Percentiles rank a stretch among this genome's conserved stretches.
Conservation (phyloP, 495 filamentous ascomycete species). For the Annulohypoxylon moriforme region DNA sequence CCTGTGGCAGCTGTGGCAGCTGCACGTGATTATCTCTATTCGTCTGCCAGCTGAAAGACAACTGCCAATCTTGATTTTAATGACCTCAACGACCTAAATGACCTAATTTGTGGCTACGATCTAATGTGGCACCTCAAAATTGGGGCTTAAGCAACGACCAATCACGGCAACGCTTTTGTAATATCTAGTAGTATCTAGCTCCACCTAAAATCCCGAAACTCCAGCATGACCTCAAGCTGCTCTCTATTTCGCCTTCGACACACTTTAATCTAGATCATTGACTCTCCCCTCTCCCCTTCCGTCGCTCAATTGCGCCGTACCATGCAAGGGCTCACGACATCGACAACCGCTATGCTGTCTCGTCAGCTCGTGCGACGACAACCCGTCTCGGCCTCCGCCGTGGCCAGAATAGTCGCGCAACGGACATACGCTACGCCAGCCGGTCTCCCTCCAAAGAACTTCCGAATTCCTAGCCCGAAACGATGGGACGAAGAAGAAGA, state of each 20-base stretch:
- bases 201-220: constrained; percentile 48
- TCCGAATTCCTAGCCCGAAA: constrained; percentile 74
- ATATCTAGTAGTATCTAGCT: constrained; percentile 35
- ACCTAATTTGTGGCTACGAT: constrained; percentile 33
- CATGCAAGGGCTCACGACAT: constrained; percentile 51
- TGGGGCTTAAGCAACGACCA: constrained; percentile 34
- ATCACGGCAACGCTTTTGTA: constrained; percentile 48
- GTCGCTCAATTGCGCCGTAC: constrained; percentile 44
- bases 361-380: constrained; percentile 54
- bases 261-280: constrained; percentile 29
- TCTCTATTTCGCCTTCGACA: constrained; percentile 26
- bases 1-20: neutral
- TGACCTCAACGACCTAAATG: constrained; percentile 22
- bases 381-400: constrained; percentile 30
- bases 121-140: constrained; percentile 24
- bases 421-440: constrained; percentile 79
- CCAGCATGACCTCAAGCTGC: constrained; percentile 42
- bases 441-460: constrained; percentile 80
- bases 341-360: constrained; percentile 50
- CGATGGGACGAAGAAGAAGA: constrained; percentile 79
- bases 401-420: constrained; percentile 49
- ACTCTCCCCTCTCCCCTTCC: constrained; percentile 29
- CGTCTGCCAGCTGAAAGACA: neutral
- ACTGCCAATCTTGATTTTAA: constrained; percentile 1
- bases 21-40: constrained; percentile 18